These are phyloP conservation scores for Flammula alnicola DNA, from an alignment of 1,284 basidiomycete genomes.

Conservation along the genomic window DNA sequence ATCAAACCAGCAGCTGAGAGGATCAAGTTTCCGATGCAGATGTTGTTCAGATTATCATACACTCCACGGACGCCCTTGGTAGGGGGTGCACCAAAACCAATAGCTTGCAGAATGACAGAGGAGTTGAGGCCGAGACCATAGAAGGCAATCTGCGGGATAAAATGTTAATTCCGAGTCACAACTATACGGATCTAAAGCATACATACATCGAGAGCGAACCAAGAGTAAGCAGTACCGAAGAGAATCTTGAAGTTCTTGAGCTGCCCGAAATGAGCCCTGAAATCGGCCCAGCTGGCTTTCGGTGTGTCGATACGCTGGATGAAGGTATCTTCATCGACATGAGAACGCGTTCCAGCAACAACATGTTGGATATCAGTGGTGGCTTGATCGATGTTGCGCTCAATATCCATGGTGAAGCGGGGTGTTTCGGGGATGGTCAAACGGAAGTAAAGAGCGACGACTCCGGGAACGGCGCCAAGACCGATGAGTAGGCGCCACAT, in stretches of 20 bases:
- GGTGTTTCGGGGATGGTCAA: conserved; percentile 80
- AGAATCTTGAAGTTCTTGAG: conserved; percentile 71
- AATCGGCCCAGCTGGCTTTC: conserved; percentile 68
- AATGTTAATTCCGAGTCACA: not conserved
- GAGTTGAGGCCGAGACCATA: conserved; percentile 87
- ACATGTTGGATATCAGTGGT: conserved; percentile 69
- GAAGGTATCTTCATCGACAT: conserved; percentile 58
- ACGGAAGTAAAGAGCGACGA: conserved; percentile 76
- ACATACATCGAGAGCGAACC: conserved; percentile 79
- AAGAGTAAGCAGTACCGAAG: conserved; percentile 66
- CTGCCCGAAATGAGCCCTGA: conserved; percentile 61
- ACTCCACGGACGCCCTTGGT: conserved; percentile 42
- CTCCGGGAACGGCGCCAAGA: conserved; percentile 70
- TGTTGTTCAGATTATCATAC: conserved; percentile 57
- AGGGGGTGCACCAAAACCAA: conserved; percentile 56
- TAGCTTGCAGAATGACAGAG: conserved; percentile 61
- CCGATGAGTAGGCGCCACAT: conserved; percentile 77
- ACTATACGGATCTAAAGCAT: not conserved
- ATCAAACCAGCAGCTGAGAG: conserved; percentile 73
- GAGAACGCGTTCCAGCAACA: conserved; percentile 56
- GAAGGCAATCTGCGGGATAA: conserved; percentile 68
- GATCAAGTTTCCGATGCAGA: conserved; percentile 70
- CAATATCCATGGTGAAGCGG: conserved; percentile 90
- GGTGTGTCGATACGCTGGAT: conserved; percentile 66
- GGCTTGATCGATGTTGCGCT: conserved; percentile 81